Percentiles rank a stretch among this genome's conserved stretches.
phyloP scores from a whole-genome alignment of 345 rosid genomes.

The Citrus maxima region DNA sequence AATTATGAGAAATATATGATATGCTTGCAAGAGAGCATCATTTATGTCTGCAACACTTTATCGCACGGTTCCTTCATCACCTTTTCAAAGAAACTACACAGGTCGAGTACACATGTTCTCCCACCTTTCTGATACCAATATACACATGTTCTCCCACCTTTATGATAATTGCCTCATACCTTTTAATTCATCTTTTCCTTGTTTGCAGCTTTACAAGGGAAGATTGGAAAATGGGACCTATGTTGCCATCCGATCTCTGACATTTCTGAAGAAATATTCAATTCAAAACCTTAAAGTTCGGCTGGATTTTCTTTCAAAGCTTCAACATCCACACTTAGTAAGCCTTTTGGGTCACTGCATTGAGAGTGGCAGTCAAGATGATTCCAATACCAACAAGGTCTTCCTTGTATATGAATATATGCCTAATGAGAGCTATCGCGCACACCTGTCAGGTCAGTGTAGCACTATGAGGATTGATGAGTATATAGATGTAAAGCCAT shows the following conservation, averaged over 20 bases:
- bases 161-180: neutral
- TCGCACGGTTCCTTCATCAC: neutral
- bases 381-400: constrained; percentile 42
- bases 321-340: constrained; percentile 92
- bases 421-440: constrained; percentile 60
- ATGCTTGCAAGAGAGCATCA: neutral
- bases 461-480: neutral
- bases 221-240: constrained; percentile 70
- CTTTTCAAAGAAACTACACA: neutral
- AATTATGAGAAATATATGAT: neutral
- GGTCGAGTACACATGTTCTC: neutral
- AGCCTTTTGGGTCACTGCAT: constrained; percentile 82
- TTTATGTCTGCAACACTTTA: neutral
- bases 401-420: constrained; percentile 80
- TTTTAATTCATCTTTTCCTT: constrained; percentile 7
- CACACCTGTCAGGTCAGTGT: constrained; percentile 72
- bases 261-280: constrained; percentile 59
- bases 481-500: neutral
- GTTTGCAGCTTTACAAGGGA: constrained; percentile 78
- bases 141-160: neutral
- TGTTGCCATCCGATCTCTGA: constrained; percentile 61
- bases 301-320: constrained; percentile 76
- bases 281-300: constrained; percentile 66
- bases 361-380: constrained; percentile 44
- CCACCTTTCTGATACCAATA: neutral